Evolutionary conservation across 2,329 filamentous ascomycete genomes (phyloP).

Genomic region (Chrysosporium queenslandicum): DNA sequence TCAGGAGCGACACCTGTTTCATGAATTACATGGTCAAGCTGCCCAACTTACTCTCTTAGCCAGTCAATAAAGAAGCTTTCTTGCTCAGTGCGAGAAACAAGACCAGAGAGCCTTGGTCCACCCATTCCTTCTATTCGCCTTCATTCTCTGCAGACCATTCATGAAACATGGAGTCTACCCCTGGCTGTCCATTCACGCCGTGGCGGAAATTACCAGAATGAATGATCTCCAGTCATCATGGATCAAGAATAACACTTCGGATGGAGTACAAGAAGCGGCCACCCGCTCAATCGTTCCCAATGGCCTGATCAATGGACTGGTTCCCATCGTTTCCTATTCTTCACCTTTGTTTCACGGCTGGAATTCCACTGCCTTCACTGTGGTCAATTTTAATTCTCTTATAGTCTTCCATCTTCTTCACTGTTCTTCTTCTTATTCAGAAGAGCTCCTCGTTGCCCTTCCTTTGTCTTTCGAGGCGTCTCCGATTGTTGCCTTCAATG

Average conservation of each 20-base stretch:
- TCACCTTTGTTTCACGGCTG: constrained; percentile 8
- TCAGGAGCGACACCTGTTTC: constrained; percentile 6
- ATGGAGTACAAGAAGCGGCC: constrained; percentile 8
- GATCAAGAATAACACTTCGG: constrained; percentile 1
- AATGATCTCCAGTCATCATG: background rate
- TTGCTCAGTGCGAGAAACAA: background rate
- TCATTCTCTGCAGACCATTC: background rate
- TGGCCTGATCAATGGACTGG: constrained; percentile 7
- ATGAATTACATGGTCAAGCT: constrained; percentile 6
- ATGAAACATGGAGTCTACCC: constrained; percentile 9
- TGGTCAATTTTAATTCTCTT: background rate
- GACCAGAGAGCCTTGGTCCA: background rate
- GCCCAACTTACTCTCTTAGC: constrained; percentile 9
- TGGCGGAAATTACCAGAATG: constrained; percentile 9
- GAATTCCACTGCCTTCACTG: background rate
- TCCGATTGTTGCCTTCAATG: constrained; percentile 11
- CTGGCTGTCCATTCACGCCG: background rate
- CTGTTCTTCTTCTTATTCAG: background rate
- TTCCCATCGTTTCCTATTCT: constrained; percentile 5
- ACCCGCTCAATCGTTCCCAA: background rate
- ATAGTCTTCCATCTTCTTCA: background rate
- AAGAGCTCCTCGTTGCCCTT: background rate
- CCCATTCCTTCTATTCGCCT: constrained; percentile 4
- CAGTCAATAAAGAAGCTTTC: constrained; percentile 8
- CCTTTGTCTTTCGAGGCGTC: constrained; percentile 2